Percentiles rank a stretch among this genome's conserved stretches.
Evolutionary conservation across 1,284 basidiomycete species (phyloP).

Genomic region (Entoloma clypeatum): DNA sequence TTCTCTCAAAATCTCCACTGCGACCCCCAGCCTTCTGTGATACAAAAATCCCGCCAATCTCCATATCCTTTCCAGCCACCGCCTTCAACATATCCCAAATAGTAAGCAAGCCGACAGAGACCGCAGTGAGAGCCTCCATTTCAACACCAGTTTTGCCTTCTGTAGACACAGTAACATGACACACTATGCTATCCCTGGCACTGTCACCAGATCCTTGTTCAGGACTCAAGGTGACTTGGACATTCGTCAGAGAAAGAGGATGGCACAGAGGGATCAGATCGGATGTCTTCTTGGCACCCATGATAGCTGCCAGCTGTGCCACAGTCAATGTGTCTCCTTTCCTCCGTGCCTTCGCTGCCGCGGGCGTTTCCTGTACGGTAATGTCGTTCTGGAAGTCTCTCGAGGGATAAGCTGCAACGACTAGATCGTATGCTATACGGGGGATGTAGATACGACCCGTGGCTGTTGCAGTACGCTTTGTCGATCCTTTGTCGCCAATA

Average conservation of each 20-base stretch:
- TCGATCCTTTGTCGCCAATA: slow-evolving; percentile 63
- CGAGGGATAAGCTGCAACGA: slow-evolving; percentile 38
- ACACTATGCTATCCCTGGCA: slow-evolving; percentile 51
- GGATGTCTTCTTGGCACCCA: slow-evolving; percentile 81
- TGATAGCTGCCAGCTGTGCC: slow-evolving; percentile 82
- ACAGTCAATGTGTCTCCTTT: slow-evolving; percentile 80
- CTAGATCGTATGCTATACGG: slow-evolving; percentile 57
- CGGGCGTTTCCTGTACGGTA: slow-evolving; percentile 26
- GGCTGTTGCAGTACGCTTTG: slow-evolving; percentile 72
- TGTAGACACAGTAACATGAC: slow-evolving; percentile 66
- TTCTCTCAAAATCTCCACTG: slow-evolving; percentile 59
- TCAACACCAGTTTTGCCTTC: slow-evolving; percentile 86
- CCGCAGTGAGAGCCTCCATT: slow-evolving; percentile 90
- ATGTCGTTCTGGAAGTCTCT: slow-evolving; percentile 15
- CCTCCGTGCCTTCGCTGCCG: slow-evolving; percentile 46
- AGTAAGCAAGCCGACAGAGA: slow-evolving; percentile 74
- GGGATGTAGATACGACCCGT: slow-evolving; percentile 74
- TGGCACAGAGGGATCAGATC: slow-evolving; percentile 86
- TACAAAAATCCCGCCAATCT: slow-evolving; percentile 66
- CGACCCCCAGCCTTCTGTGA: slow-evolving; percentile 69
- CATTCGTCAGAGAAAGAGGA: slow-evolving; percentile 66
- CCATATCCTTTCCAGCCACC: slow-evolving; percentile 82
- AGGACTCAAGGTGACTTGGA: slow-evolving; percentile 56
- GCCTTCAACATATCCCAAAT: slow-evolving; percentile 95
- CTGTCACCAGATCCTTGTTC: slow-evolving; percentile 10